Conservation (phyloP, 805 yeast genomes). For the Danielia reshetovae region DNA sequence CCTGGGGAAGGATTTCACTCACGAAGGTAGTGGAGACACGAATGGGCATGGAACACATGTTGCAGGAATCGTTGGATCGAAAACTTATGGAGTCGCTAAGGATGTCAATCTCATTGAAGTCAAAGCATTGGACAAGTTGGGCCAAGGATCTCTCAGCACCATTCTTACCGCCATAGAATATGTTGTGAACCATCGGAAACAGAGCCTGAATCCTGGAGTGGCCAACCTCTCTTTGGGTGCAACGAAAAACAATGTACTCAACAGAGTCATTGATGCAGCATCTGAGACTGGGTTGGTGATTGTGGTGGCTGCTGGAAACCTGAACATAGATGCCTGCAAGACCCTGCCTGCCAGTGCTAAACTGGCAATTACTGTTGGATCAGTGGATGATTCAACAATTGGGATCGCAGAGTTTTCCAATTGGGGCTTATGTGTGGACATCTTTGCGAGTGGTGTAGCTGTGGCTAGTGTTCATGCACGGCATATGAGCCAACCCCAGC, state of each 20-base stretch:
- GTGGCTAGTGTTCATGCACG: constrained; percentile 53
- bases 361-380: constrained; percentile 78
- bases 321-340: constrained; percentile 70
- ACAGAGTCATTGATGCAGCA: constrained; percentile 76
- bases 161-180: constrained; percentile 65
- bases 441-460: constrained; percentile 77
- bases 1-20: constrained; percentile 13
- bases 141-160: constrained; percentile 67
- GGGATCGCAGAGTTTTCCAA: constrained; percentile 76
- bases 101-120: constrained; percentile 47
- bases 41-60: constrained; percentile 59
- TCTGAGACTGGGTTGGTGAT: constrained; percentile 64
- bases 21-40: constrained; percentile 24
- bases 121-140: constrained; percentile 64
- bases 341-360: constrained; percentile 84
- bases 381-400: constrained; percentile 74
- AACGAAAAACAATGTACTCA: constrained; percentile 57
- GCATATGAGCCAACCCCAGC: constrained; percentile 12
- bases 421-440: constrained; percentile 89
- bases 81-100: constrained; percentile 52
- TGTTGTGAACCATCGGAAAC: constrained; percentile 55
- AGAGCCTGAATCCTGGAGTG: constrained; percentile 43
- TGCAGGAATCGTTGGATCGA: constrained; percentile 52
- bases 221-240: constrained; percentile 85
- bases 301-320: constrained; percentile 86